Conservation (phyloP, 1,284 basidiomycete species). For the Cronartium ribicola region DNA sequence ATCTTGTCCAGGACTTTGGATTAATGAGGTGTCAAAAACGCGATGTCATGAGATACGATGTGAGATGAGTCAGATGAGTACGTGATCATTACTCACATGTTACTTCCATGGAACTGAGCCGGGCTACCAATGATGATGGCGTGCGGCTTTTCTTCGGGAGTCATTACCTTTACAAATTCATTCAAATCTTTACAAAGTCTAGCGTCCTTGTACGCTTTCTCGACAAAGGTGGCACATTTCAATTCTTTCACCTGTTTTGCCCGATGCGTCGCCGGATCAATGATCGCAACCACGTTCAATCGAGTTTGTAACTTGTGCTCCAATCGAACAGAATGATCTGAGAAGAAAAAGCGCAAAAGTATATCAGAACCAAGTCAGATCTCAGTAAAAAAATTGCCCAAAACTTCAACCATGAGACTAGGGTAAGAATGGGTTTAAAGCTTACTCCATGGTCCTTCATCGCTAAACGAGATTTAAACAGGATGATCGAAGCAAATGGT, state of each 20-base stretch:
- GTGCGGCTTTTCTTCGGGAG: constrained; percentile 55
- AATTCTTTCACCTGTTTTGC: constrained; percentile 74
- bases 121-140: constrained; percentile 34
- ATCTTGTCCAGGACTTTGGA: constrained; percentile 68
- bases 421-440: constrained; percentile 65
- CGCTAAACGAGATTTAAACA: neutral
- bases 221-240: constrained; percentile 91
- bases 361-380: constrained; percentile 11
- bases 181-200: constrained; percentile 81
- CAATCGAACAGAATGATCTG: constrained; percentile 52
- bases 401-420: neutral
- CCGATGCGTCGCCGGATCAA: constrained; percentile 82
- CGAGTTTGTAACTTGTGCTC: constrained; percentile 82
- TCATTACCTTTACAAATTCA: constrained; percentile 70
- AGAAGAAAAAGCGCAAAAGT: constrained; percentile 21
- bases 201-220: constrained; percentile 86
- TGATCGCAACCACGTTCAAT: constrained; percentile 88
- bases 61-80: constrained; percentile 73
- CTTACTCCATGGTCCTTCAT: constrained; percentile 69
- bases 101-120: constrained; percentile 43
- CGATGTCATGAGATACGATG: constrained; percentile 91
- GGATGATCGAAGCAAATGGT: neutral
- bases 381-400: constrained; percentile 5
- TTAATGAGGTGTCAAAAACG: constrained; percentile 50
- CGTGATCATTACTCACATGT: constrained; percentile 19